Conservation (phyloP, 2,329 filamentous ascomycete genomes). For the Neonectria faginata region DNA sequence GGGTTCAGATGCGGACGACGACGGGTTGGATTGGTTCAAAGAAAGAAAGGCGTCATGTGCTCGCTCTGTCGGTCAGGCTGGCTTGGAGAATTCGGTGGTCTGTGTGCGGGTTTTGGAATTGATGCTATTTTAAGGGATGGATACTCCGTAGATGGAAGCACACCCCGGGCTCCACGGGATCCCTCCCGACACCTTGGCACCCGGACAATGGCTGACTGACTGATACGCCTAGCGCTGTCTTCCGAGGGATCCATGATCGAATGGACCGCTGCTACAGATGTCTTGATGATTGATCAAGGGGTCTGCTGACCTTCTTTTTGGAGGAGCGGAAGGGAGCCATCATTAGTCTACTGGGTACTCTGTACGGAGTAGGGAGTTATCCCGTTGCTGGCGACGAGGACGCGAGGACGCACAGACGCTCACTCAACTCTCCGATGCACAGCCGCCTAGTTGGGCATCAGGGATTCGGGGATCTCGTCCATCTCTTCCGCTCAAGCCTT, state of each 20-base stretch:
- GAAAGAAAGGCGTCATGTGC: not conserved
- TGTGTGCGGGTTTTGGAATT: not conserved
- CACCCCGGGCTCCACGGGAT: not conserved
- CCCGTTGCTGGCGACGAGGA: slow-evolving; percentile 7
- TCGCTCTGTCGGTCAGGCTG: not conserved
- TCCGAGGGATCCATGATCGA: no score
- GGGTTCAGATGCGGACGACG: not conserved
- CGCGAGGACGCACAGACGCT: slow-evolving; percentile 4
- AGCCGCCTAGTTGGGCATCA: not conserved
- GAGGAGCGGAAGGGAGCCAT: not conserved
- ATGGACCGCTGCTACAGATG: no score
- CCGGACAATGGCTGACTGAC: not conserved
- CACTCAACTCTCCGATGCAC: slow-evolving; percentile 7
- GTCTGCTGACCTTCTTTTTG: not conserved
- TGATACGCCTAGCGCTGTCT: not conserved
- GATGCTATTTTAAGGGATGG: slow-evolving; percentile 13
- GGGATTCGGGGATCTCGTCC: not conserved
- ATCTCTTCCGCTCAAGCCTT: not conserved
- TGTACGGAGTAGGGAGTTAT: not conserved
- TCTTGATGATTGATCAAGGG: not conserved
- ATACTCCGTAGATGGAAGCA: not conserved
- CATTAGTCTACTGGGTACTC: not conserved
- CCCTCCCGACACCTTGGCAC: slow-evolving; percentile 1
- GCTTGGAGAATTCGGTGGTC: not conserved
- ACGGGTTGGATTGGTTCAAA: not conserved